phyloP scores from a whole-genome alignment of 1,284 basidiomycete species.

The Erythrobasidium hasegawianum region DNA sequence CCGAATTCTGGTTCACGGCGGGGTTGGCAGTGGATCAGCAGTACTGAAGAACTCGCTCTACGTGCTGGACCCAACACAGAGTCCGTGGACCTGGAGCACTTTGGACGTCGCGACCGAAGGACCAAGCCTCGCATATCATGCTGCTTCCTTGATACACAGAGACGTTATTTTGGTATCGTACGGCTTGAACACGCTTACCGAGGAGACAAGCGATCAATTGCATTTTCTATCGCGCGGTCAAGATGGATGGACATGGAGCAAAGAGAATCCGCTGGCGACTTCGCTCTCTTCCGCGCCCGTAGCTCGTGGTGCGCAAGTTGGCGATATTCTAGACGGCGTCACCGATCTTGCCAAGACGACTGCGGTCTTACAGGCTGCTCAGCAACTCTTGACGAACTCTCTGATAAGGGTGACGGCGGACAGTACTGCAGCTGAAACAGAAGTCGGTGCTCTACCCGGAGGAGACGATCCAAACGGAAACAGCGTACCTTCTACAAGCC shows the following conservation, averaged over 20 bases:
- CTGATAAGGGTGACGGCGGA: not conserved
- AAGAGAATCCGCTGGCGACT: constrained; percentile 27
- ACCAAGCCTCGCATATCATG: constrained; percentile 48
- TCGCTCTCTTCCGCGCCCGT: not conserved
- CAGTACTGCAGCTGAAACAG: not conserved
- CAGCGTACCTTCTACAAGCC: not conserved
- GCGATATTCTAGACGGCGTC: not conserved
- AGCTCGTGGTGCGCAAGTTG: not conserved
- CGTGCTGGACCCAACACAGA: not conserved
- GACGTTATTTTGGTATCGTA: constrained; percentile 47
- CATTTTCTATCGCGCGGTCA: constrained; percentile 39
- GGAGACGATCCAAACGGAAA: constrained; percentile 6
- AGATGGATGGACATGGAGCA: constrained; percentile 29
- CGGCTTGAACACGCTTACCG: constrained; percentile 40
- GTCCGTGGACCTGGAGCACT: constrained; percentile 37
- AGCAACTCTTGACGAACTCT: constrained; percentile 2
- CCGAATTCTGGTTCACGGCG: constrained; percentile 48
- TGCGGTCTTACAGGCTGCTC: constrained; percentile 11
- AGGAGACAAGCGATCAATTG: constrained; percentile 26
- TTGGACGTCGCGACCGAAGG: constrained; percentile 31
- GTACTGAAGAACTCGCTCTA: constrained; percentile 33
- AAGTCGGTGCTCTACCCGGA: not conserved
- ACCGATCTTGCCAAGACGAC: constrained; percentile 8
- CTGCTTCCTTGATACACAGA: constrained; percentile 44
- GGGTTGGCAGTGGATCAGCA: constrained; percentile 36